These are phyloP conservation scores for Nicotiana sylvestris DNA, from an alignment of 257 asterid species.

Conservation along the genomic window DNA sequence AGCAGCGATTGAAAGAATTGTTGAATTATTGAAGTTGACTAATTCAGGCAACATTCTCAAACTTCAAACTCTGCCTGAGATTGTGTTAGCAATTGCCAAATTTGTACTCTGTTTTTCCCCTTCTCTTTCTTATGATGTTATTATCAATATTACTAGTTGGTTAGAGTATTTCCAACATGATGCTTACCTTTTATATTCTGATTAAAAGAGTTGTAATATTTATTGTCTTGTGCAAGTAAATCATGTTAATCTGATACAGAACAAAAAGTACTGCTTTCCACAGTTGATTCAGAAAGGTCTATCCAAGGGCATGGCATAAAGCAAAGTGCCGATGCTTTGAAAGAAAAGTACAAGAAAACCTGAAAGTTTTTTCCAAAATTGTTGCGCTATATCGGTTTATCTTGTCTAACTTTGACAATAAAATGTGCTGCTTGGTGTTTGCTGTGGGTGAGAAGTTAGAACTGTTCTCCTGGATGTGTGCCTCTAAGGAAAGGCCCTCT, in stretches of 20 bases:
- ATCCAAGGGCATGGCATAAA: neutral
- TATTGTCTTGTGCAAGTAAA: neutral
- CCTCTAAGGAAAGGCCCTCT: neutral
- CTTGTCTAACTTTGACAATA: neutral
- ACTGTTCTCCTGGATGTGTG: neutral
- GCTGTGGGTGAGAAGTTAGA: constrained; percentile 8
- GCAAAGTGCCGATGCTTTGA: neutral
- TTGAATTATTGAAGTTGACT: constrained; percentile 76
- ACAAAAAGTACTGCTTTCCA: neutral
- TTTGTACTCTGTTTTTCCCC: neutral
- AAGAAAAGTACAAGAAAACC: neutral
- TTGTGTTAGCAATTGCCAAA: neutral
- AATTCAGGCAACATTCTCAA: constrained; percentile 67
- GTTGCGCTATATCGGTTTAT: neutral
- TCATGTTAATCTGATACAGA: neutral
- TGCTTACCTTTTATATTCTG: neutral
- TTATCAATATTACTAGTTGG: constrained; percentile 1
- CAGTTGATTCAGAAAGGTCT: neutral
- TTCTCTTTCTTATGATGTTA: constrained; percentile 8
- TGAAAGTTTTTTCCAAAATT: neutral
- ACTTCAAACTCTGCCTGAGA: constrained; percentile 9
- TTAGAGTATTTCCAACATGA: neutral
- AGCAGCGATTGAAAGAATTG: constrained; percentile 92
- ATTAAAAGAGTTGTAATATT: neutral
- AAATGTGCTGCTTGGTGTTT: neutral